Evolutionary conservation across 202 grass and related monocot species (phyloP), one percentile per base, ranked within the genome.

Genomic region (Alloteropsis angusta): DNA sequence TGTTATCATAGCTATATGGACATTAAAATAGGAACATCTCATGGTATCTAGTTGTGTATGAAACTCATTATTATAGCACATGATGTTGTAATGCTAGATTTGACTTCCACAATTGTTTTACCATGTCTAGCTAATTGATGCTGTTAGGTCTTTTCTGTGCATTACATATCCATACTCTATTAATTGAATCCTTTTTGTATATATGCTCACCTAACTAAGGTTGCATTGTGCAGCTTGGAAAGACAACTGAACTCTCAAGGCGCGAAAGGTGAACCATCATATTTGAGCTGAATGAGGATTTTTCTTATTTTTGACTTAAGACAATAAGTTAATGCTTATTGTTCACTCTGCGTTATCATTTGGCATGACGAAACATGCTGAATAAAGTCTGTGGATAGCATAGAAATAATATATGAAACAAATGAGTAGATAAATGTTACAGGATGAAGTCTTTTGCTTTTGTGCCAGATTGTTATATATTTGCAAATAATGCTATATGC

Each of bases 161-260:
- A 9, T 56, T 53, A 19, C 28, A 41, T 56, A 46, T 12, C 19
- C 46, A 37, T 67, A 22, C n/a, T 65, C 16, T 60, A 52, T 42
- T 67, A 82, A 21, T 70, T 68, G 53, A 72, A 83, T 67, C 7
- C 4, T 65, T 61, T 35, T 65, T 84, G 3, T 54, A 13, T 3
- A 77, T 65, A 66, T 72, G 37, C 36, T 17, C 71, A 82, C 16
- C 75, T 85, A 67, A 89, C 60, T 55, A 88, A 39, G 34, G 42
- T 68, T 82, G 39, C 37, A 78, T 52, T 68, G 16, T 91, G 58
- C 88, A 99, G 96, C 78, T 96, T 65, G 84, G 82, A 54, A 99
- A 84, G 58, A 95, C 92, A 54, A 90, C 90, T 70, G 96, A 99
- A 86, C 89, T 99, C 52, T 96, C 96, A 25, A 95, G 92, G 84